These are phyloP conservation scores for Yamadazyma atlantica DNA, from an alignment of 1,139 yeast species.

Conservation along the genomic window DNA sequence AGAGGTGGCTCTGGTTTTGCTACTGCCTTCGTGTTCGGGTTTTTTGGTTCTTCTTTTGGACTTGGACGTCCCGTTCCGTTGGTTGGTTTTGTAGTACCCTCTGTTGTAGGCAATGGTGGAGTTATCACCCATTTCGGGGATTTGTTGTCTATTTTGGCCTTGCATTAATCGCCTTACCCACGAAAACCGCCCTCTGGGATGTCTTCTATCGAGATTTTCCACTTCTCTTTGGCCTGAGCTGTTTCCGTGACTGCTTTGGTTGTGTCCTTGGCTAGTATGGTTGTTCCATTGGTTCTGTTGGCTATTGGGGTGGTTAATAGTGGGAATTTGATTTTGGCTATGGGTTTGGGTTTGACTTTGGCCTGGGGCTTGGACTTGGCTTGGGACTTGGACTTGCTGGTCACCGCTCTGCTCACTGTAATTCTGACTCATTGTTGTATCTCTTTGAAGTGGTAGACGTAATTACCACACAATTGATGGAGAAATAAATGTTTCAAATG, in stretches of 20 bases:
- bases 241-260: neutral
- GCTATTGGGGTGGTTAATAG: too few species aligned
- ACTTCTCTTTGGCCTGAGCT: neutral
- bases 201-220: slow-evolving; percentile 21
- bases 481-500: too few species aligned
- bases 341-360: neutral
- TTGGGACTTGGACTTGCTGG: too few species aligned
- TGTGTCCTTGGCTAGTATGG: neutral
- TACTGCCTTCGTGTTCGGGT: neutral
- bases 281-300: neutral
- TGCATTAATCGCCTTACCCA: slow-evolving; percentile 51
- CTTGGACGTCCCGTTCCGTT: neutral
- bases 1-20: neutral
- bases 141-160: slow-evolving; percentile 32
- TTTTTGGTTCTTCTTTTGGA: neutral
- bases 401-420: too few species aligned
- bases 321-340: neutral
- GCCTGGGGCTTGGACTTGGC: too few species aligned
- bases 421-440: too few species aligned
- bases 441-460: too few species aligned
- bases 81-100: slow-evolving; percentile 10
- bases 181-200: slow-evolving; percentile 37
- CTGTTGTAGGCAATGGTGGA: slow-evolving; percentile 8
- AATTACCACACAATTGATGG: too few species aligned
- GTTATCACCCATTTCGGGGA: slow-evolving; percentile 1